phyloP scores from a whole-genome alignment of 2,329 filamentous ascomycete genomes.

The Colletotrichum sp. region DNA sequence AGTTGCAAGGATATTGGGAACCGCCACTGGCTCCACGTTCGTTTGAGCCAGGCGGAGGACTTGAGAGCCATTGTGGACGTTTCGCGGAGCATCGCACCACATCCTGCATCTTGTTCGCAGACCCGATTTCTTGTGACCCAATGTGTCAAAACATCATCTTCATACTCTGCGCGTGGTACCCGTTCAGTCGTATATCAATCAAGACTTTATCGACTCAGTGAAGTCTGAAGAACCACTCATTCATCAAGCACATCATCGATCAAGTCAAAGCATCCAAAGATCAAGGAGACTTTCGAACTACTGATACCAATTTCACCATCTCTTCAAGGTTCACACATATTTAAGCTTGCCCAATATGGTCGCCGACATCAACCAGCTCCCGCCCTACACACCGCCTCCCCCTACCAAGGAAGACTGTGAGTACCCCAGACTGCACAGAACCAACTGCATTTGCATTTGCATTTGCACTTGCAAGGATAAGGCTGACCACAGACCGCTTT shows the following conservation, averaged over 20 bases:
- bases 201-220: neutral
- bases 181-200: neutral
- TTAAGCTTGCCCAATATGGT: neutral
- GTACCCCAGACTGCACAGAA: neutral
- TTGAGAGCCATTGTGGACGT: neutral
- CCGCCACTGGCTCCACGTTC: neutral
- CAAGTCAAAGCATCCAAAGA: neutral
- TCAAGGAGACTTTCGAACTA: neutral
- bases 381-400: slow-evolving; percentile 1
- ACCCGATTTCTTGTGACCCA: neutral
- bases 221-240: neutral
- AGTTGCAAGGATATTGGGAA: neutral
- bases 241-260: neutral
- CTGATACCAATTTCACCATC: neutral
- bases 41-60: neutral
- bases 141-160: neutral
- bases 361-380: slow-evolving; percentile 3
- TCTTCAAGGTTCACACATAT: neutral
- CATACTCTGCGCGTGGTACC: neutral
- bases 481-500: neutral
- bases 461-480: neutral
- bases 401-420: slow-evolving; percentile 9
- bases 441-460: neutral
- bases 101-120: neutral
- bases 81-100: slow-evolving; percentile 1